Conservation (phyloP, 2,329 filamentous ascomycete genomes). For the Clonostachys chloroleuca region DNA sequence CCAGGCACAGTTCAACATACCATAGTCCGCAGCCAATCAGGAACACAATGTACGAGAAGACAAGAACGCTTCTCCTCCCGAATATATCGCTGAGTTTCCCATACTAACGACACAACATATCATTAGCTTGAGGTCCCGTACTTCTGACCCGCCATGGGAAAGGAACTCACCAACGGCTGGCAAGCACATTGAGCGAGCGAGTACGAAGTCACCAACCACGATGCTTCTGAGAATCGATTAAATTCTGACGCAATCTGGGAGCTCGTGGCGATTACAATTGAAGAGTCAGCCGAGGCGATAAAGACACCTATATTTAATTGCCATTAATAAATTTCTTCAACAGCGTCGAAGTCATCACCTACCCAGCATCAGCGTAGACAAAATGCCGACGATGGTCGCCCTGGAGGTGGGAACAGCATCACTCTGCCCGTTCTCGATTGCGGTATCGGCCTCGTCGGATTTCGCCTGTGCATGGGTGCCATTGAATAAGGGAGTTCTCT, state of each 20-base stretch:
- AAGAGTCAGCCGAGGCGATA: constrained; percentile 59
- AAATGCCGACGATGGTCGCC: too few species aligned
- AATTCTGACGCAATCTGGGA: constrained; percentile 59
- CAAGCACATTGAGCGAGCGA: constrained; percentile 14
- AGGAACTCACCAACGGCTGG: constrained; percentile 7
- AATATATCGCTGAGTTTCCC: constrained; percentile 15
- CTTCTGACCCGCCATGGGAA: too few species aligned
- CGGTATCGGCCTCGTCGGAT: too few species aligned
- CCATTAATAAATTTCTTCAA: too few species aligned
- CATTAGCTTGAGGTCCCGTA: not conserved
- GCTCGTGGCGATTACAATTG: constrained; percentile 63
- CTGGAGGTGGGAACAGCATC: too few species aligned
- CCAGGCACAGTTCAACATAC: not conserved
- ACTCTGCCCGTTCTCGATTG: too few species aligned
- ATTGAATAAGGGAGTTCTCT: too few species aligned
- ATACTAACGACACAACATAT: constrained; percentile 5
- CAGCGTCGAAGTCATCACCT: too few species aligned
- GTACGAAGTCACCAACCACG: constrained; percentile 14
- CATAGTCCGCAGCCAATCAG: constrained; percentile 7
- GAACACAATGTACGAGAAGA: constrained; percentile 11
- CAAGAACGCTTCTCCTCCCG: constrained; percentile 8
- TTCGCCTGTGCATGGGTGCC: too few species aligned
- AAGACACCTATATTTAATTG: constrained; percentile 39
- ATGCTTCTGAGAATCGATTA: constrained; percentile 45
- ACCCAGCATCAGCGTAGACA: too few species aligned